Evolutionary conservation across 345 rosid genomes (phyloP).

Genomic region (Orychophragmus violaceus): DNA sequence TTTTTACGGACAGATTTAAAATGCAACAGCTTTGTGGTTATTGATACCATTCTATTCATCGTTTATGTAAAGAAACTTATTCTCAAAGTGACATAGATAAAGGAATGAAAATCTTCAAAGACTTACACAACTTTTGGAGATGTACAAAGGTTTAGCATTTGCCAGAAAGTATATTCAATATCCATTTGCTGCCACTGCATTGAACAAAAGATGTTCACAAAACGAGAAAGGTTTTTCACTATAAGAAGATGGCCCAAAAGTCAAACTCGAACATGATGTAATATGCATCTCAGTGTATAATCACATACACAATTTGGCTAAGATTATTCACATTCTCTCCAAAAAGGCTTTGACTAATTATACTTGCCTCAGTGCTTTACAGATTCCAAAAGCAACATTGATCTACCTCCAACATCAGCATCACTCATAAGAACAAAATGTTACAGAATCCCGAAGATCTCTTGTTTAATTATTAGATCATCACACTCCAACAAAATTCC

Average conservation of each 20-base stretch:
- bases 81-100: not conserved
- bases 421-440: constrained; percentile 6
- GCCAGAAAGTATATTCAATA: constrained; percentile 99
- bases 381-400: not conserved
- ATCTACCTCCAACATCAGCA: not conserved
- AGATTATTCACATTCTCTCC: not conserved
- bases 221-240: too few relatives aligned
- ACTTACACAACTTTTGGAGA: constrained; percentile 99
- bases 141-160: constrained; percentile 96
- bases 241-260: too few relatives aligned
- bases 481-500: not conserved
- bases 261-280: not conserved
- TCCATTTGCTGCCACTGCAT: constrained; percentile 99
- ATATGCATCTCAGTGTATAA: not conserved
- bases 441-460: not conserved
- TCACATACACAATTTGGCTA: not conserved
- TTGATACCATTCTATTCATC: not conserved
- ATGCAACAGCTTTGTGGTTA: not conserved
- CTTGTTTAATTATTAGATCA: not conserved
- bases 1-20: not conserved
- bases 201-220: constrained; percentile 15
- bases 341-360: not conserved
- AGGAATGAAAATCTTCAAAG: not conserved
- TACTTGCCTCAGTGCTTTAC: not conserved
- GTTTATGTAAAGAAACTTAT: not conserved